Percentiles rank a stretch among this genome's conserved stretches.
Evolutionary conservation across 495 filamentous ascomycete species (phyloP).

Genomic region (Recurvomyces mirabilis): DNA sequence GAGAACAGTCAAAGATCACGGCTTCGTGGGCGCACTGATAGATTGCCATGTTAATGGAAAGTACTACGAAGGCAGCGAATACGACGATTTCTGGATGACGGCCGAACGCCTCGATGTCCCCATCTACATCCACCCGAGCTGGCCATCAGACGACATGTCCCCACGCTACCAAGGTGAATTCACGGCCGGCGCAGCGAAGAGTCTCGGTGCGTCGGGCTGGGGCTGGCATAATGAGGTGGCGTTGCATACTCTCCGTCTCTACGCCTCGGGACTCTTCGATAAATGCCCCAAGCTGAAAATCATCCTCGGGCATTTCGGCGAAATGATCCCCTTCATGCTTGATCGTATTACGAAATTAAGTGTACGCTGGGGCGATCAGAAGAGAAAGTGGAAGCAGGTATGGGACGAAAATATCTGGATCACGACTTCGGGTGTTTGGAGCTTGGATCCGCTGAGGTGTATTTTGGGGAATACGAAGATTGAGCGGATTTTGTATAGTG

Average conservation of each 20-base stretch:
- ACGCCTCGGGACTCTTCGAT: conserved; percentile 39
- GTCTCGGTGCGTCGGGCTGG: conserved; percentile 34
- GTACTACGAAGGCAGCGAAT: conserved; percentile 39
- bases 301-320: conserved; percentile 38
- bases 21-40: conserved; percentile 48
- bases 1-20: conserved; percentile 35
- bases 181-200: conserved; percentile 26
- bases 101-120: conserved; percentile 45
- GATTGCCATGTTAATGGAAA: conserved; percentile 41
- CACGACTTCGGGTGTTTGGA: conserved; percentile 30
- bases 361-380: conserved; percentile 24
- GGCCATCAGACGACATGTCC: conserved; percentile 28
- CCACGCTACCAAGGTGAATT: conserved; percentile 35
- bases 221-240: conserved; percentile 40
- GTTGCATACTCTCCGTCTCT: conserved; percentile 34
- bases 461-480: conserved; percentile 39
- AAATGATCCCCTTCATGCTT: conserved; percentile 37
- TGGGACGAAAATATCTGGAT: conserved; percentile 37
- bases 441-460: conserved; percentile 27
- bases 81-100: conserved; percentile 36
- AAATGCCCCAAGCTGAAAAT: conserved; percentile 36
- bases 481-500: conserved; percentile 45
- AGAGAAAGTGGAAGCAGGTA: conserved; percentile 29
- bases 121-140: conserved; percentile 47
- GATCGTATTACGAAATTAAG: conserved; percentile 28